phyloP scores from a whole-genome alignment of 306 rosid species.

The Amphicarpaea edgeworthii region DNA sequence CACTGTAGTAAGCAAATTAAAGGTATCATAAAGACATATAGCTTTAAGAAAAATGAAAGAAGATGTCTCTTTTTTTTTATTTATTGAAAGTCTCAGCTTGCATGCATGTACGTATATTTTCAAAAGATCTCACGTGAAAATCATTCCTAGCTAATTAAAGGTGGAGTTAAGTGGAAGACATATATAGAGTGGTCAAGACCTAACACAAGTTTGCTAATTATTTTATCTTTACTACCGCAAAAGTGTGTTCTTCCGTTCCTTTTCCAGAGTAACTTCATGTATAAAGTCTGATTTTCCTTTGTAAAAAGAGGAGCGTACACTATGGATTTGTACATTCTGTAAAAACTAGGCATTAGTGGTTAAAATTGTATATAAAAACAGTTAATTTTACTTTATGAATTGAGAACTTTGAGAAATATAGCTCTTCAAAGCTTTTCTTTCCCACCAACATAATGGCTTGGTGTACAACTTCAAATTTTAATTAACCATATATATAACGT shows the following conservation, averaged over 20 bases:
- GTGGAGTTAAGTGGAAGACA: constrained; percentile 7
- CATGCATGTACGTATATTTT: constrained; percentile 27
- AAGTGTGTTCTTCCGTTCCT: not conserved
- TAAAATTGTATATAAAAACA: no score
- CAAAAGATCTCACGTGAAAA: constrained; percentile 16
- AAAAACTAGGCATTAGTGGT: no score
- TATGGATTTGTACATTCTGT: not conserved
- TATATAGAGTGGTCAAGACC: constrained; percentile 38
- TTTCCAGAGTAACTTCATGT: not conserved
- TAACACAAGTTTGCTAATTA: constrained; percentile 14
- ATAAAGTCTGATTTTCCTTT: not conserved
- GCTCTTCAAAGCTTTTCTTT: constrained; percentile 4
- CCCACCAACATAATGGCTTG: not conserved
- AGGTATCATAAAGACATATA: not conserved
- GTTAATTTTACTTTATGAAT: no score
- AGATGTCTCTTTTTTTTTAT: not conserved
- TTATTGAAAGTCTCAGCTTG: constrained; percentile 8
- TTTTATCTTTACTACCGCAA: not conserved
- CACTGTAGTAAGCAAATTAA: not conserved
- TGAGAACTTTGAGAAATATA: not conserved
- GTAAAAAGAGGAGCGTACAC: not conserved
- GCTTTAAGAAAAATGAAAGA: not conserved
- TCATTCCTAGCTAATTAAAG: constrained; percentile 40
- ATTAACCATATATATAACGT: not conserved
- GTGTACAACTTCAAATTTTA: constrained; percentile 13